Evolutionary conservation across 163 green algal genomes (phyloP).

Genomic region (Scenedesmus sp.): DNA sequence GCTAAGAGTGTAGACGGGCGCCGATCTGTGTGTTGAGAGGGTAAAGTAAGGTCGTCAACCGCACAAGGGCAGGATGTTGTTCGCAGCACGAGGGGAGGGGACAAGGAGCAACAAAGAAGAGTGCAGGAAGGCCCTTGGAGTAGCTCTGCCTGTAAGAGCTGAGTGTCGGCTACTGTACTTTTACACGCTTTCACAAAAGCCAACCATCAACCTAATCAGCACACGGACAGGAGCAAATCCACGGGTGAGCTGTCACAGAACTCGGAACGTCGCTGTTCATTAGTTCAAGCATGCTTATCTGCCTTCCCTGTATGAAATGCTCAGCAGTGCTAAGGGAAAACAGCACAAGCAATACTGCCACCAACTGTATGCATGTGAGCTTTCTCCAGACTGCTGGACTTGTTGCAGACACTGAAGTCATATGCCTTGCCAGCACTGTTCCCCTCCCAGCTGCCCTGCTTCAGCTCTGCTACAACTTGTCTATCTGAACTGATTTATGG

Average conservation of each 20-base stretch:
- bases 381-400: background rate
- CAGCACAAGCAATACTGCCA: background rate
- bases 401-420: background rate
- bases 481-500: background rate
- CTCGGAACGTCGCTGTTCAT: conserved; percentile 8
- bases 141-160: background rate
- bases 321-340: background rate
- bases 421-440: background rate
- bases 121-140: background rate
- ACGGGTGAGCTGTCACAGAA: background rate
- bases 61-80: background rate
- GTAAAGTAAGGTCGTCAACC: background rate
- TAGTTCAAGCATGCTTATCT: background rate
- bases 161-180: background rate
- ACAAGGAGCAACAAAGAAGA: background rate
- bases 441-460: background rate
- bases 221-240: background rate
- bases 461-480: background rate
- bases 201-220: background rate
- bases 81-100: background rate
- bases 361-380: background rate
- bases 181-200: background rate
- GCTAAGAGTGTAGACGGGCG: background rate
- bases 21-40: too few species aligned
- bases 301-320: background rate